Conservation (phyloP, 208 protist genomes). For the Crithidia mellificae region DNA sequence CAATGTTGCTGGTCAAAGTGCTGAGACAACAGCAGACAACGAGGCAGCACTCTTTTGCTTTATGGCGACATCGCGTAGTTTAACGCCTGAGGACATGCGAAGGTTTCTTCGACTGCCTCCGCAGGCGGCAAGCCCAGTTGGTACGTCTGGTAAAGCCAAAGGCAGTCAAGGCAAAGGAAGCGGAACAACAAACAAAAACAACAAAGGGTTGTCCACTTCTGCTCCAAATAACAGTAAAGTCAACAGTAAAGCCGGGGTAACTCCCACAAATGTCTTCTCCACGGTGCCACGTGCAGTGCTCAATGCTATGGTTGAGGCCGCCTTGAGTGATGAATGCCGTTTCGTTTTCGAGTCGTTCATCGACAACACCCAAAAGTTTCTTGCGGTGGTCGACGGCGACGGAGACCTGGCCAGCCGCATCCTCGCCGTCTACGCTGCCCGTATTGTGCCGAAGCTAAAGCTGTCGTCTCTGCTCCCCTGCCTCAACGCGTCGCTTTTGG, state of each 20-base stretch:
- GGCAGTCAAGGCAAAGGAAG: conserved; percentile 1
- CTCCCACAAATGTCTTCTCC: too few species aligned
- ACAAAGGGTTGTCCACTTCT: too few species aligned
- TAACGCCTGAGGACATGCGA: conserved; percentile 48
- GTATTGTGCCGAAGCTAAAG: conserved; percentile 49
- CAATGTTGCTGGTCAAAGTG: background rate
- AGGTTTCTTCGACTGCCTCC: conserved; percentile 46
- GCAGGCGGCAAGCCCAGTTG: background rate
- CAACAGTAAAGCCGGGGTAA: too few species aligned
- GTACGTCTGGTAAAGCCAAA: background rate
- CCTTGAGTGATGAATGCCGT: conserved; percentile 54
- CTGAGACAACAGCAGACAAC: conserved; percentile 2
- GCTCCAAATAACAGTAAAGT: too few species aligned
- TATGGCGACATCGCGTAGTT: conserved; percentile 34
- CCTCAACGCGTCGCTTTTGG: conserved; percentile 47
- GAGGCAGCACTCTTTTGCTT: conserved; percentile 56
- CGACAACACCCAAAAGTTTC: conserved; percentile 58
- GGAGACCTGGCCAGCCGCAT: conserved; percentile 49
- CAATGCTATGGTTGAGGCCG: conserved; percentile 39
- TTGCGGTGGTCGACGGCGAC: conserved; percentile 47
- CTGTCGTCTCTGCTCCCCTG: conserved; percentile 52
- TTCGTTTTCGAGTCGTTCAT: conserved; percentile 54
- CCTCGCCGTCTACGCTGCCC: conserved; percentile 53
- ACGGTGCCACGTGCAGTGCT: conserved; percentile 37
- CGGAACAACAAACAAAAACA: too few species aligned